These are phyloP conservation scores for Leptosphaerulina australis DNA, from an alignment of 2,329 filamentous ascomycete species.

Conservation along the genomic window DNA sequence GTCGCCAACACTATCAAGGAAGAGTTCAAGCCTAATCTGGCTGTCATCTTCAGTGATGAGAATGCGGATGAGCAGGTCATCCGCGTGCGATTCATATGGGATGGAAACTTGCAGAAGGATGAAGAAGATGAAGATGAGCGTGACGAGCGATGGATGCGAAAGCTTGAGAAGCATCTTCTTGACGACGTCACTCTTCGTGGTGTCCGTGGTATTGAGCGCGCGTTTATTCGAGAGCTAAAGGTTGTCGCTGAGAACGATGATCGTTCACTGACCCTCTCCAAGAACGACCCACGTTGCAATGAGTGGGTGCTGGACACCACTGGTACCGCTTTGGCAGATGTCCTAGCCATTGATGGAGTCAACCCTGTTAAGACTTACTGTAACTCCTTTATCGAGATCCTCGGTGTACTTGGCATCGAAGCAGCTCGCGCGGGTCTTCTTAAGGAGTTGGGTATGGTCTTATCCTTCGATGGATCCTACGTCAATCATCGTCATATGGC, in stretches of 20 bases:
- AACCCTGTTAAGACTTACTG: slow-evolving; percentile 86
- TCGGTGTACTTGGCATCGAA: slow-evolving; percentile 95
- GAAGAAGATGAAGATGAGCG: slow-evolving; percentile 80
- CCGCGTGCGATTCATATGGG: slow-evolving; percentile 80
- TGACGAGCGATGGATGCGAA: slow-evolving; percentile 79
- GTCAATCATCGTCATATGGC: slow-evolving; percentile 98
- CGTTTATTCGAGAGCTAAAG: slow-evolving; percentile 74
- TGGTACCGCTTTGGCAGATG: slow-evolving; percentile 83
- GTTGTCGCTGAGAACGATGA: slow-evolving; percentile 66
- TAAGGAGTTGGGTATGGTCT: slow-evolving; percentile 85
- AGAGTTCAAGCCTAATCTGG: slow-evolving; percentile 75
- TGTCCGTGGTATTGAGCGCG: slow-evolving; percentile 84
- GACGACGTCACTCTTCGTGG: slow-evolving; percentile 91
- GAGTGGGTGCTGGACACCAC: slow-evolving; percentile 97
- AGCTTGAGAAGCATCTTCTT: slow-evolving; percentile 84
- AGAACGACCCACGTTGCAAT: slow-evolving; percentile 75
- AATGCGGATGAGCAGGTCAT: slow-evolving; percentile 96
- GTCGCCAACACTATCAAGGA: slow-evolving; percentile 89
- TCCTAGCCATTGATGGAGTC: slow-evolving; percentile 85
- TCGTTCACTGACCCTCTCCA: slow-evolving; percentile 75
- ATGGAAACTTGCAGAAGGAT: slow-evolving; percentile 62
- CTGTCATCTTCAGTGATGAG: slow-evolving; percentile 96
- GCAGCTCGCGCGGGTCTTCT: slow-evolving; percentile 86
- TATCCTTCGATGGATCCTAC: slow-evolving; percentile 98
- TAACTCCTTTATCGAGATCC: slow-evolving; percentile 93